Base-by-base conservation (phyloP, 1,139 yeast genomes). In the Debaryomyces udenii region DNA sequence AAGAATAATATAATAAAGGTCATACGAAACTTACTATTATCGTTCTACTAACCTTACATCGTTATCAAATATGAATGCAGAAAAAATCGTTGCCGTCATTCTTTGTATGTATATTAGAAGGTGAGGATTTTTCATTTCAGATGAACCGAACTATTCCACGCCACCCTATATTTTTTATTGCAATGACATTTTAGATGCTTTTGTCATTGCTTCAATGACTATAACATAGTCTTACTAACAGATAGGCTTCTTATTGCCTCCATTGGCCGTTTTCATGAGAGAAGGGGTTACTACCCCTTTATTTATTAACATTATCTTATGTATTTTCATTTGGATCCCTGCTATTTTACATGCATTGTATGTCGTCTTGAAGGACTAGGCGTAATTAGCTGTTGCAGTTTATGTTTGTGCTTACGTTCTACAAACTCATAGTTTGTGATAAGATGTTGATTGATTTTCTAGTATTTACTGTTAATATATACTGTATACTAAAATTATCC, bases 261-360 rank as follows among this genome's bases (percentile, higher is more conserved):
- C 90, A 39, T 69, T 83, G 53, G 87, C 90, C 27, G 90, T 84
- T 47, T 83, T 77, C 62, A 63, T 83, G 74, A 78, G 73, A 52
- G 74, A 72, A 52, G 90, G 90, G 45, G 73, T 79, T 48, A 78
- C 83, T 48, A 70, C 74, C 37, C 81, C 75, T 36, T 78, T 83
- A 58, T 68, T 84, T 64, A 74, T 84, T 57, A 83, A 83, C 68
- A 56, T 80, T 48, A 59, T 81, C 42, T 75, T 81, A 56, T 82
- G 89, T 70, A 51, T 72, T 52, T 78, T 80, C 56, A 68, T 78
- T 52, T 84, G 81, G 81, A 81, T 84, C 81, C 91, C 90, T 52
- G 90, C 84, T 66, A 82, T 83, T 61, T 65, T 84, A 50, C 87
- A 83, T 57, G 90, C 90, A 38, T 63, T 83, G 53, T 84, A 81